Base-by-base conservation (phyloP, 345 rosid species). In the Ceriops decandra region DNA sequence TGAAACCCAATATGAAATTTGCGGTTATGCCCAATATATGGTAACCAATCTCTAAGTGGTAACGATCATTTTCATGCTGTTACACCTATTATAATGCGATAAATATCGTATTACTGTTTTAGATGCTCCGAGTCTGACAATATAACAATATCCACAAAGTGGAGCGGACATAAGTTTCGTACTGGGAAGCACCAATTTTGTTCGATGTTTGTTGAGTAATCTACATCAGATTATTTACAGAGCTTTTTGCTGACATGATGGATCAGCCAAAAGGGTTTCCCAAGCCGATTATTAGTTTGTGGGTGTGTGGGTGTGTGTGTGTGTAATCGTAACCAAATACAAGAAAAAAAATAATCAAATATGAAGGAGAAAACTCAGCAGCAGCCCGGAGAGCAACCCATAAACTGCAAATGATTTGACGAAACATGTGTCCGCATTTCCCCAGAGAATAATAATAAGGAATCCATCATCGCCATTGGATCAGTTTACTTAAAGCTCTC, bases 261-360 rank as follows among this genome's bases (percentile, higher is more conserved):
- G 85, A 76, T 65, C 74, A 74, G 71, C 75, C 74, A 75, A 82
- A 77, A 78, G 60, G 67, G 66, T 35, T 72, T 69, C 72, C 79
- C 64, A 72, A 78, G 88, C 83, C 88, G 85, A 83, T 83, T 78
- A 76, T 84, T 83, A 80, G 87, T 68, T 84, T 88, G 83, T 87
- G 9, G 10, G 36, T 33, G 36, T 7, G 36, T 33, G 36, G 26
- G 26, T 24, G 26, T 33, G 35, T 33, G 35, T 2, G 16, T 42
- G 3, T 42, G 15, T 42, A 42, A 16, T 68, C 21, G 5, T 30
- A 52, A 30, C n/a, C 2, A 20, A 27, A 10, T 52, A 32, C 62
- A 4, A 0, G 30, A 5, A 21, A 49, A 22, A 24, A 24, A 42
- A 5, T 2, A 8, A 46, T 46, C 0, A 11, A 59, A 60, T n/a